Conservation (phyloP, 2,329 filamentous ascomycete genomes). For the Sclerotinia subarctica region DNA sequence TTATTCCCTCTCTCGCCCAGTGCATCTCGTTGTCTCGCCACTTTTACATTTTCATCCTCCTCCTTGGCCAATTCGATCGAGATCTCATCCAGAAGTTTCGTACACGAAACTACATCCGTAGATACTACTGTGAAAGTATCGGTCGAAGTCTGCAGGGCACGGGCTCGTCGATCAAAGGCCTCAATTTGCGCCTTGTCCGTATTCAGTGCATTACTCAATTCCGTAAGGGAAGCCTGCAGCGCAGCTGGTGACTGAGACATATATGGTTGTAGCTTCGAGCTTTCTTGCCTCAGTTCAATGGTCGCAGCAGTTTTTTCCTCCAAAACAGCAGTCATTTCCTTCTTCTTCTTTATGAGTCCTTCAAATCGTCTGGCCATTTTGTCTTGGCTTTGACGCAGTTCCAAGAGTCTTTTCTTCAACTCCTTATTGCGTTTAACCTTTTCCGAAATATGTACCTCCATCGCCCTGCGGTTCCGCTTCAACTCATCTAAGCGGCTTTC, state of each 20-base stretch:
- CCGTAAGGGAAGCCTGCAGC: constrained; percentile 76
- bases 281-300: constrained; percentile 75
- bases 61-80: constrained; percentile 81
- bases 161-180: constrained; percentile 77
- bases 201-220: constrained; percentile 74
- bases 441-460: constrained; percentile 77
- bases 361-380: constrained; percentile 79
- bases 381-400: constrained; percentile 78
- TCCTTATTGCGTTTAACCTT: constrained; percentile 85
- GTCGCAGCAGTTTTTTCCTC: constrained; percentile 70
- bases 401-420: constrained; percentile 75
- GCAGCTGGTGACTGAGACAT: constrained; percentile 83
- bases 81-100: constrained; percentile 86
- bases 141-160: constrained; percentile 85
- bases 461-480: constrained; percentile 72
- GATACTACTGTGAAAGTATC: constrained; percentile 85
- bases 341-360: constrained; percentile 76
- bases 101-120: constrained; percentile 81
- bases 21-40: constrained; percentile 78
- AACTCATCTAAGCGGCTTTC: constrained; percentile 77
- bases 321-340: constrained; percentile 66
- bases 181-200: constrained; percentile 84
- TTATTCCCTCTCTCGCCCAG: constrained; percentile 85
- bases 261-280: constrained; percentile 85
- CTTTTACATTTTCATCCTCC: constrained; percentile 81